Conservation (phyloP, 1,284 basidiomycete species). For the Phylloboletellus chloephorus region DNA sequence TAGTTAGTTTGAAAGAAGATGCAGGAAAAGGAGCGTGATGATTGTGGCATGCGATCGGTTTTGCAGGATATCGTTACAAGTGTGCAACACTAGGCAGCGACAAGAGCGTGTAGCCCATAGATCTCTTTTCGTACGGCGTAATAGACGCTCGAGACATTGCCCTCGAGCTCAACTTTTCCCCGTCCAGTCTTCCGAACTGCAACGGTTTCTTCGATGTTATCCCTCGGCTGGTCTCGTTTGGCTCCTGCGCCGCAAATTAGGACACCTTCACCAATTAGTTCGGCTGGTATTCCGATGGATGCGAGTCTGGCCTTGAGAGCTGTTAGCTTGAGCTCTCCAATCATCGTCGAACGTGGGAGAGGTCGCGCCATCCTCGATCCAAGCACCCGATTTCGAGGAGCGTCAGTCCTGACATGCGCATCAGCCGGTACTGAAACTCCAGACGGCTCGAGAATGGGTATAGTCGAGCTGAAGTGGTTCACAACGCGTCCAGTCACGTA, state of each 20-base stretch:
- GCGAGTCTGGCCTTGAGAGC: slow-evolving; percentile 75
- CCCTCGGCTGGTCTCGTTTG: slow-evolving; percentile 41
- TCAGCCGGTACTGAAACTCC: slow-evolving; percentile 33
- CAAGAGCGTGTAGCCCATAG: slow-evolving; percentile 82
- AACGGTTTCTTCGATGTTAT: slow-evolving; percentile 66
- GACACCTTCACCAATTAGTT: slow-evolving; percentile 92
- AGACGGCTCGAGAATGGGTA: slow-evolving; percentile 64
- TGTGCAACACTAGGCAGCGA: slow-evolving; percentile 52
- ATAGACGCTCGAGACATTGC: slow-evolving; percentile 83
- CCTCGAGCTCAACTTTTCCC: slow-evolving; percentile 84
- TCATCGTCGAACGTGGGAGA: slow-evolving; percentile 86
- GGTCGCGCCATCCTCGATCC: slow-evolving; percentile 56
- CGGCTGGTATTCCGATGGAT: slow-evolving; percentile 74
- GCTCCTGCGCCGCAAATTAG: slow-evolving; percentile 81
- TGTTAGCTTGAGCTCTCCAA: slow-evolving; percentile 90
- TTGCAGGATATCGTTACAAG: slow-evolving; percentile 10
- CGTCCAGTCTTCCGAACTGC: slow-evolving; percentile 83
- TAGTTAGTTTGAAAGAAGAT: slow-evolving; percentile 96
- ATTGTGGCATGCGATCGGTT: not conserved
- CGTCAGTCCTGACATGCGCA: slow-evolving; percentile 22
- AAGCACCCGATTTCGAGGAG: slow-evolving; percentile 40
- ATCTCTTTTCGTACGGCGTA: slow-evolving; percentile 83
- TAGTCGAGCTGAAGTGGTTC: slow-evolving; percentile 73
- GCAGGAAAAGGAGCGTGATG: slow-evolving; percentile 57
- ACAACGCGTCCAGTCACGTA: slow-evolving; percentile 84